Base-by-base conservation (phyloP, 1,284 basidiomycete species). In the Cutaneotrichosporon cavernicola region DNA sequence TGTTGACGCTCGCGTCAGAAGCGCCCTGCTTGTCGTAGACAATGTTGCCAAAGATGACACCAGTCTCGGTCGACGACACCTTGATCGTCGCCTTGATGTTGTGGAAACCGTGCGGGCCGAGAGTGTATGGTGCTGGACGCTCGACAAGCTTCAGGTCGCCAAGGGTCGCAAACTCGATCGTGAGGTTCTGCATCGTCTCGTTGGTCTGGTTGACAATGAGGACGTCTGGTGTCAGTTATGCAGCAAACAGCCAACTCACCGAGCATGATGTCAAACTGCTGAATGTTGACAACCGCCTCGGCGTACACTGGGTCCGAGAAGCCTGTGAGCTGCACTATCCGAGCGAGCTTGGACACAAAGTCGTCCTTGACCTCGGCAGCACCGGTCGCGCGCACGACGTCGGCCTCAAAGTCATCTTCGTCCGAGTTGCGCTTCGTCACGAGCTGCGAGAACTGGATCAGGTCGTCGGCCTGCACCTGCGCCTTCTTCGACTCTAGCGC, bases 281-380 rank as follows among this genome's bases (percentile, higher is more conserved):
- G 92, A 77, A 99, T 93, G 79, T 96, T 97, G 73, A 99, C 95
- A 72, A 95, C 95, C 1, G 96, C 96, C 79, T 99, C 97, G 6
- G 96, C 95, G 74, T 99, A 99, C 65, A 99, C 93, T 1, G 96
- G 92, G 77, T 99, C 97, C 30, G 95, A 98, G 84, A 99, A 99
- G 36, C 95, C 93, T 53, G 97, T 99, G 50, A 99, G 87, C 79
- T 99, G 96, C 11, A 95, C 90, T 68, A 99, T 97, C 50, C 92
- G 87, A 73, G 89, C 94, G 50, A 99, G 85, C 80, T 97, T 97
- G 18, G 93, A 97, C 78, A 97, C 90, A 78, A 99, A 95, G 83
- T 98, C 96, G 81, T 97, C 95, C 61, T 89, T 88, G 16, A 88
- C 84, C 69, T 95, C 92, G 5, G 85, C 84, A 4, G 89, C 82